These are phyloP conservation scores for Tolypocladium ophioglossoides DNA, from an alignment of 2,329 filamentous ascomycete species.

Conservation along the genomic window DNA sequence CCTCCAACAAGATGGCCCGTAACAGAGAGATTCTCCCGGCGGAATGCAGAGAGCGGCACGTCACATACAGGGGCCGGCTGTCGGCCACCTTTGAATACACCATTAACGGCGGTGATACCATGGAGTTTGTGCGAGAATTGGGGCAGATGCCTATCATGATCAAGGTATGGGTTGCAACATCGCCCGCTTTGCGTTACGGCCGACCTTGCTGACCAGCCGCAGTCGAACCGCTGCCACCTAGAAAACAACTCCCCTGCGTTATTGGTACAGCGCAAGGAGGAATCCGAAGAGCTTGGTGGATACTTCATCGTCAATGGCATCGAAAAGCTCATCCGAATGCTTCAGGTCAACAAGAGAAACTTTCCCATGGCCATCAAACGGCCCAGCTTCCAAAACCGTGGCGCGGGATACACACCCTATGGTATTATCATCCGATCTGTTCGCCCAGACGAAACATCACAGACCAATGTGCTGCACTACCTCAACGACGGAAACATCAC, in stretches of 20 bases:
- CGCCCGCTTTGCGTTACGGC: neutral
- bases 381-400: constrained; percentile 80
- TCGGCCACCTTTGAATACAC: constrained; percentile 74
- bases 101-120: constrained; percentile 77
- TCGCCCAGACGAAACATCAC: constrained; percentile 92
- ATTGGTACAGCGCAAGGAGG: constrained; percentile 81
- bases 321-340: constrained; percentile 89
- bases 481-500: constrained; percentile 92
- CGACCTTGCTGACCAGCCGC: neutral
- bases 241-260: constrained; percentile 73
- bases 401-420: constrained; percentile 75
- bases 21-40: constrained; percentile 82
- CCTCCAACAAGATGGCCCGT: constrained; percentile 72
- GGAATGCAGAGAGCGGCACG: constrained; percentile 90
- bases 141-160: constrained; percentile 91
- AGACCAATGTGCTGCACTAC: constrained; percentile 95
- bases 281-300: constrained; percentile 89
- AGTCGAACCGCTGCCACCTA: constrained; percentile 87
- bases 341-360: constrained; percentile 84
- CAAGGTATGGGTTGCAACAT: constrained; percentile 47
- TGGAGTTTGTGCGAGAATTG: constrained; percentile 73
- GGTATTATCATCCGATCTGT: constrained; percentile 89
- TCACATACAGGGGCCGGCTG: constrained; percentile 80
- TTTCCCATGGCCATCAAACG: constrained; percentile 92
- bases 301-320: constrained; percentile 98